phyloP scores from a whole-genome alignment of 73 alveolate species.

The Urostyla sp. region DNA sequence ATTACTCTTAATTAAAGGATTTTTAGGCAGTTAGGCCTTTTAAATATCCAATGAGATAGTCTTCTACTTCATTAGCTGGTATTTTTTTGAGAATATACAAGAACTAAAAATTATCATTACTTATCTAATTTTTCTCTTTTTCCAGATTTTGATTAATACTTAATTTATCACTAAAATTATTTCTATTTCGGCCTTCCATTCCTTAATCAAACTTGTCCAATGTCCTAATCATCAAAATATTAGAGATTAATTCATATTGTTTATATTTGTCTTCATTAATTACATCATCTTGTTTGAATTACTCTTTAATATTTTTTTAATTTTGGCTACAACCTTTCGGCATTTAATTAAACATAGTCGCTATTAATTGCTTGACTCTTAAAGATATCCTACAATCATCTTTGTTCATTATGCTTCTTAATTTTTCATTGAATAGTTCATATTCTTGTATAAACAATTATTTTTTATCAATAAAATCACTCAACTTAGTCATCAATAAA shows the following conservation, averaged over 20 bases:
- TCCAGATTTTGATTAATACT: slow-evolving; percentile 3
- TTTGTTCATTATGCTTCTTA: neutral
- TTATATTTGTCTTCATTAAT: slow-evolving; percentile 21
- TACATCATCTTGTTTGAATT: slow-evolving; percentile 33
- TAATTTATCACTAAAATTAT: neutral
- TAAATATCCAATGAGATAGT: neutral
- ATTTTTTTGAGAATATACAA: neutral
- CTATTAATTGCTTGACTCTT: slow-evolving; percentile 15
- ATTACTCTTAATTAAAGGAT: neutral
- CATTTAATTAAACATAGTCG: slow-evolving; percentile 45
- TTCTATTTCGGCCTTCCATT: neutral
- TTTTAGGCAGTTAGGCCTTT: neutral
- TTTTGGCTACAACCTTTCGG: slow-evolving; percentile 32
- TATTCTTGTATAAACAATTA: neutral
- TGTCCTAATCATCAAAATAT: slow-evolving; percentile 1
- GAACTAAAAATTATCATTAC: slow-evolving; percentile 9
- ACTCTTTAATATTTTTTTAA: slow-evolving; percentile 27
- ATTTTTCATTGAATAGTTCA: neutral
- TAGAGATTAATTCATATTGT: slow-evolving; percentile 18
- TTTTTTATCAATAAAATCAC: slow-evolving; percentile 1
- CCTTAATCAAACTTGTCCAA: neutral
- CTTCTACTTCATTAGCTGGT: neutral
- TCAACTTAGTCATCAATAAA: slow-evolving; percentile 26
- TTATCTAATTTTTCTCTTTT: slow-evolving; percentile 4
- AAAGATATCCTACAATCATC: neutral